Conservation (phyloP, 306 rosid species). For the Inga oerstediana region DNA sequence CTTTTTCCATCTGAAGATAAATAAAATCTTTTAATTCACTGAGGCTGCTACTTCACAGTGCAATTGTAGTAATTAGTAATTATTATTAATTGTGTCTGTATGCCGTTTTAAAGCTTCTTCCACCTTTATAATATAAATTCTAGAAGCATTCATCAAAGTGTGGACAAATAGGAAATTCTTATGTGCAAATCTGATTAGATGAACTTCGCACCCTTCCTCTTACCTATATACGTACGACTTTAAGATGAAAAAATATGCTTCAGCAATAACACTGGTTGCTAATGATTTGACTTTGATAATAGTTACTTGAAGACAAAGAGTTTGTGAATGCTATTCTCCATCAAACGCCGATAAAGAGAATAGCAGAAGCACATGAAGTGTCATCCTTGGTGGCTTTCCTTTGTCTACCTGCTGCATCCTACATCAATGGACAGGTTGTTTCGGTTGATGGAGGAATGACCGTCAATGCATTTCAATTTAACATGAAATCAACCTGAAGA, state of each 20-base stretch:
- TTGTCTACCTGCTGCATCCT: slow-evolving; percentile 86
- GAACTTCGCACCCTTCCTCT: slow-evolving; percentile 3
- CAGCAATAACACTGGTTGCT: slow-evolving; percentile 4
- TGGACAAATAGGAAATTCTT: not conserved
- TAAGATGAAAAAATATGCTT: slow-evolving; percentile 1
- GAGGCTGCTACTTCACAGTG: not conserved
- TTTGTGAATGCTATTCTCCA: slow-evolving; percentile 46
- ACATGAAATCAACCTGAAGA: slow-evolving; percentile 37
- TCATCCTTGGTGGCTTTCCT: slow-evolving; percentile 85
- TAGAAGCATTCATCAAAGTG: not conserved
- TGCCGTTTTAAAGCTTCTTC: not conserved
- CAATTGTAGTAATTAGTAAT: not conserved
- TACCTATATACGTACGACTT: slow-evolving; percentile 8
- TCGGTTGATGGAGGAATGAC: slow-evolving; percentile 82
- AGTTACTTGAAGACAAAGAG: slow-evolving; percentile 57
- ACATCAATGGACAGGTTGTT: slow-evolving; percentile 78
- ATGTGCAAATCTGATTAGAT: not conserved
- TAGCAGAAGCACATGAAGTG: slow-evolving; percentile 79
- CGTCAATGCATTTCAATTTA: slow-evolving; percentile 61
- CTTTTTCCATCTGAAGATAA: not conserved
- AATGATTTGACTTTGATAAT: slow-evolving; percentile 22
- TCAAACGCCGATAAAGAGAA: slow-evolving; percentile 62
- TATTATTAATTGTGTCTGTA: not conserved
- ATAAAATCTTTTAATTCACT: not conserved
- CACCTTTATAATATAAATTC: not conserved